Evolutionary conservation across 78 protist species (phyloP).

Genomic region (Emiliania huxleyi): DNA sequence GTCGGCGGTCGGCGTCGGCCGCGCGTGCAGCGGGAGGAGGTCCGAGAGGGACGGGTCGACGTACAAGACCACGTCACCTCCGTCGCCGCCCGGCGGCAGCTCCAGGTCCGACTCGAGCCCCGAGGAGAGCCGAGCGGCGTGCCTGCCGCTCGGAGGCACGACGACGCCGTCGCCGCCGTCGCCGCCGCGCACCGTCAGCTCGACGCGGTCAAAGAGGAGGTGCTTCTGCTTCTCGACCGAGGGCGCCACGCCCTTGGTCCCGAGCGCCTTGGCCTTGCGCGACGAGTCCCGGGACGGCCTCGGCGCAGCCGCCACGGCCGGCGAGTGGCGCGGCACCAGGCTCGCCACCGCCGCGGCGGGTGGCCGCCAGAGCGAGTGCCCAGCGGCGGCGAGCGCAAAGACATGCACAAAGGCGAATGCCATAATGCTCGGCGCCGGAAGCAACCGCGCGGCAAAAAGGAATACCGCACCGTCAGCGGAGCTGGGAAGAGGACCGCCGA

Average conservation of each 20-base stretch:
- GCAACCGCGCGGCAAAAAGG: too few species aligned
- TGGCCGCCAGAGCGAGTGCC: too few species aligned
- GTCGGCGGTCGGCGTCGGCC: neutral
- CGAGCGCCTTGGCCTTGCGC: neutral
- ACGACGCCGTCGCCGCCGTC: constrained; percentile 50
- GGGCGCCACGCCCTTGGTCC: neutral
- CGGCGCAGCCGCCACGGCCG: too few species aligned
- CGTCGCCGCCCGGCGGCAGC: constrained; percentile 39
- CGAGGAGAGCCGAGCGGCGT: neutral
- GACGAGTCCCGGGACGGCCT: too few species aligned
- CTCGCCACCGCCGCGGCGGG: too few species aligned
- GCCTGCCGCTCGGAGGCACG: neutral
- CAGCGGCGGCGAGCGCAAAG: too few species aligned
- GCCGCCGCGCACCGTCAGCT: neutral
- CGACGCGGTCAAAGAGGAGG: neutral
- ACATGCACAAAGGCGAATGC: too few species aligned
- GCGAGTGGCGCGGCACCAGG: too few species aligned
- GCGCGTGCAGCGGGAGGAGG: neutral
- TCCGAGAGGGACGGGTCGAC: neutral
- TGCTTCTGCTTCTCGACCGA: neutral
- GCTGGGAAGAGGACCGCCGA: too few species aligned
- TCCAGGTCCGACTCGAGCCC: neutral
- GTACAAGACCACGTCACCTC: constrained; percentile 6
- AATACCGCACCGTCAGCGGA: too few species aligned
- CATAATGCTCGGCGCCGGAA: too few species aligned